Evolutionary conservation across 306 rosid genomes (phyloP).

Genomic region (Gastrolobium bilobum): DNA sequence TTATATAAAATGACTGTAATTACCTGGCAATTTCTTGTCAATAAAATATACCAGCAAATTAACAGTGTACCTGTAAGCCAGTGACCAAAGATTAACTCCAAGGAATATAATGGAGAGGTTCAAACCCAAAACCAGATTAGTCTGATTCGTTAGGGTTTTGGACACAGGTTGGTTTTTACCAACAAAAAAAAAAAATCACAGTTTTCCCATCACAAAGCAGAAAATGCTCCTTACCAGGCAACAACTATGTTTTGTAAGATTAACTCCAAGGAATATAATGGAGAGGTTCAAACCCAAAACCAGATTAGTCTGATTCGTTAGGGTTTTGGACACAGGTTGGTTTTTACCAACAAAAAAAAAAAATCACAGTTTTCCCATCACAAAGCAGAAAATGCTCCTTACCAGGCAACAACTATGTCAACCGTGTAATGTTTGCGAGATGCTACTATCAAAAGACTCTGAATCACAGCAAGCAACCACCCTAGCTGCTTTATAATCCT

Average conservation of each 20-base stretch:
- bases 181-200: no score
- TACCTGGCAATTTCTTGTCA: constrained; percentile 91
- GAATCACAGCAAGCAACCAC: constrained; percentile 89
- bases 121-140: no score
- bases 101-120: not conserved
- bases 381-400: constrained; percentile 35
- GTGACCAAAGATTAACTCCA: constrained; percentile 38
- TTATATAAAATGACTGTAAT: constrained; percentile 33
- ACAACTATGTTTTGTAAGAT: constrained; percentile 81
- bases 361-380: not conserved
- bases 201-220: not conserved
- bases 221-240: constrained; percentile 75
- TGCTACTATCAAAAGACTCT: constrained; percentile 91
- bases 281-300: no score
- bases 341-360: no score
- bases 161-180: no score
- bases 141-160: no score
- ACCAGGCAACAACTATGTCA: constrained; percentile 99
- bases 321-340: no score
- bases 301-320: no score
- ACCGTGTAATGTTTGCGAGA: constrained; percentile 99
- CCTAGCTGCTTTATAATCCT: constrained; percentile 86
- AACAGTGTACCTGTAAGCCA: constrained; percentile 87
- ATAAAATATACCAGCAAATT: constrained; percentile 91
- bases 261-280: constrained; percentile 7